Percentiles rank a stretch among this genome's conserved stretches.
phyloP scores from a whole-genome alignment of 2,329 filamentous ascomycete species.

The Thelonectria blattea region DNA sequence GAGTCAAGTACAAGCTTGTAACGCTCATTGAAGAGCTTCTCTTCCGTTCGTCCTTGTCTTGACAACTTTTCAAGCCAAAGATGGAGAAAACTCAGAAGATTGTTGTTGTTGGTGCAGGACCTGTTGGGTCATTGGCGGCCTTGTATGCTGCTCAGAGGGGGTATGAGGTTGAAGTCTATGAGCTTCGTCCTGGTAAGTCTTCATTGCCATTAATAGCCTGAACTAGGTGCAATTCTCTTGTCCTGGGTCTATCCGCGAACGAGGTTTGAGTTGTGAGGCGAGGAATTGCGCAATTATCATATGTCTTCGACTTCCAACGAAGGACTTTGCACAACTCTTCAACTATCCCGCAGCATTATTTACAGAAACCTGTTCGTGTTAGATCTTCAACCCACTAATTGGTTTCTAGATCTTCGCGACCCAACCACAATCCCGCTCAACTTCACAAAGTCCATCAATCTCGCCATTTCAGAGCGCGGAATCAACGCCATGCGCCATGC shows the following conservation, averaged over 20 bases:
- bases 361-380: slow-evolving; percentile 9
- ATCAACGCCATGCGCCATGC: slow-evolving; percentile 84
- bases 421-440: slow-evolving; percentile 84
- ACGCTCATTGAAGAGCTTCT: slow-evolving; percentile 10
- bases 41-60: slow-evolving; percentile 37
- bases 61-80: slow-evolving; percentile 26
- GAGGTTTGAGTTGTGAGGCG: slow-evolving; percentile 6
- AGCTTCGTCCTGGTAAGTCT: slow-evolving; percentile 82
- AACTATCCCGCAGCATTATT: not conserved
- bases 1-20: slow-evolving; percentile 9
- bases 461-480: slow-evolving; percentile 91
- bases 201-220: slow-evolving; percentile 2
- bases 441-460: slow-evolving; percentile 98
- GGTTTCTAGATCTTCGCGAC: slow-evolving; percentile 79
- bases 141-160: slow-evolving; percentile 90
- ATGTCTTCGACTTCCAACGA: not conserved
- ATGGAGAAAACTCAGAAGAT: slow-evolving; percentile 65
- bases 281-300: not conserved
- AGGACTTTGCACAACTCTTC: not conserved
- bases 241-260: slow-evolving; percentile 7
- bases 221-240: slow-evolving; percentile 2
- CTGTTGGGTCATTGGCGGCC: slow-evolving; percentile 89
- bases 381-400: slow-evolving; percentile 26
- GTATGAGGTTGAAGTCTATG: slow-evolving; percentile 91
- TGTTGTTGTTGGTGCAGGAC: slow-evolving; percentile 88